Conservation (phyloP, 2,329 filamentous ascomycete genomes). For the Talaromyces atroroseus region DNA sequence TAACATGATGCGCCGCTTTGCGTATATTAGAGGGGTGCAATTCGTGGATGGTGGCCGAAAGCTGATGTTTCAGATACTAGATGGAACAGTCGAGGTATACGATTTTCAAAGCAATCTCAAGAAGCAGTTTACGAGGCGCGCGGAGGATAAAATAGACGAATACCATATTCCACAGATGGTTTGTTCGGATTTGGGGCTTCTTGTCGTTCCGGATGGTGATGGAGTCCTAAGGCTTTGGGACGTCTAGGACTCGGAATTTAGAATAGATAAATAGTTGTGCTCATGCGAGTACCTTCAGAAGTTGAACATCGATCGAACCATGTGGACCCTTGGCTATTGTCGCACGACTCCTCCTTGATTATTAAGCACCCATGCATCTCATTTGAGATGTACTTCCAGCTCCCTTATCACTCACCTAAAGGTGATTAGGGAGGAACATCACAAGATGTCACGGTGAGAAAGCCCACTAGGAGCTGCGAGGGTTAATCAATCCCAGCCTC, state of each 20-base stretch:
- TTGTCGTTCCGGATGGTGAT: constrained; percentile 12
- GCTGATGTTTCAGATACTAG: not conserved
- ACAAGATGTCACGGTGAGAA: not conserved
- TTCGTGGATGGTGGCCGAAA: not conserved
- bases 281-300: not conserved
- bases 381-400: too few relatives aligned
- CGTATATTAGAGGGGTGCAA: not conserved
- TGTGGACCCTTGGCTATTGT: too few relatives aligned
- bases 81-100: constrained; percentile 14
- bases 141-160: constrained; percentile 9
- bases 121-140: constrained; percentile 11
- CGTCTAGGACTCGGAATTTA: not conserved
- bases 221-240: constrained; percentile 10
- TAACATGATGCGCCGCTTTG: constrained; percentile 2
- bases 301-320: not conserved
- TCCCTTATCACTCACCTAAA: too few relatives aligned
- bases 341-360: too few relatives aligned
- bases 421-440: too few relatives aligned
- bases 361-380: too few relatives aligned
- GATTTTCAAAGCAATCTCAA: constrained; percentile 12
- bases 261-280: not conserved
- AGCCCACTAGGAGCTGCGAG: not conserved
- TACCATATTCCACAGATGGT: constrained; percentile 4
- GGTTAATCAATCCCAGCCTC: not conserved
- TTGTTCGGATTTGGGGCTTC: constrained; percentile 5